phyloP scores from a whole-genome alignment of 371 early-diverging fungal species.

The Rhizopus arrhizus region DNA sequence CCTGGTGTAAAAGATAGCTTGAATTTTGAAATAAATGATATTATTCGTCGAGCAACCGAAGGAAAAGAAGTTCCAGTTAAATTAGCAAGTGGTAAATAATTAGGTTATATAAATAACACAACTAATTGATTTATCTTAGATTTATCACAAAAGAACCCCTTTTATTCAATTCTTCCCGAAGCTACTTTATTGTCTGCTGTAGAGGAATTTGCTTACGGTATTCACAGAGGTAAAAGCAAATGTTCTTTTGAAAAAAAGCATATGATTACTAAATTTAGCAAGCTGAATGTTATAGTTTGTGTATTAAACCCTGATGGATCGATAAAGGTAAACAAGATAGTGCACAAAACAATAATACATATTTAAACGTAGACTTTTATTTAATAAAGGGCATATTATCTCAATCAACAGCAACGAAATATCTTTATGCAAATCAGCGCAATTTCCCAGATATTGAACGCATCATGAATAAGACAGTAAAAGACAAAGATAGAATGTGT shows the following conservation, averaged over 20 bases:
- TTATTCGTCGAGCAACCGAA: slow-evolving; percentile 57
- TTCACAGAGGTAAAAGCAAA: slow-evolving; percentile 65
- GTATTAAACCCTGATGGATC: slow-evolving; percentile 57
- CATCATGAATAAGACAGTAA: slow-evolving; percentile 50
- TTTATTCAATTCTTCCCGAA: slow-evolving; percentile 78
- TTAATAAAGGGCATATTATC: slow-evolving; percentile 71
- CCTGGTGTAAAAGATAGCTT: slow-evolving; percentile 15
- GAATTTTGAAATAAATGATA: slow-evolving; percentile 59
- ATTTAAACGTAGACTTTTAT: not conserved
- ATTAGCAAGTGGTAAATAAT: slow-evolving; percentile 53
- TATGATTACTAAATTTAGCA: slow-evolving; percentile 2
- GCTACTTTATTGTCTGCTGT: slow-evolving; percentile 73
- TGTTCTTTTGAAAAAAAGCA: not conserved
- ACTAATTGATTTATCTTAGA: slow-evolving; percentile 38
- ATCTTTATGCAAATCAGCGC: slow-evolving; percentile 58
- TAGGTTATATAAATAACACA: not conserved
- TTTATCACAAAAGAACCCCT: slow-evolving; percentile 82
- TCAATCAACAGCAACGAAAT: slow-evolving; percentile 72
- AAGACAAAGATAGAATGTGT: not conserved
- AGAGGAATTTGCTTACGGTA: slow-evolving; percentile 76
- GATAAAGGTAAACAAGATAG: slow-evolving; percentile 36
- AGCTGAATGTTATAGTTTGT: slow-evolving; percentile 45
- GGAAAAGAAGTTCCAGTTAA: slow-evolving; percentile 68
- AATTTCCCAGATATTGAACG: slow-evolving; percentile 41
- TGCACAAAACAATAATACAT: not conserved